A percentile compares a stretch with the other conserved stretches of the same genome.
Evolutionary conservation across 495 filamentous ascomycete species (phyloP).

Genomic region (Arthonia radiata): DNA sequence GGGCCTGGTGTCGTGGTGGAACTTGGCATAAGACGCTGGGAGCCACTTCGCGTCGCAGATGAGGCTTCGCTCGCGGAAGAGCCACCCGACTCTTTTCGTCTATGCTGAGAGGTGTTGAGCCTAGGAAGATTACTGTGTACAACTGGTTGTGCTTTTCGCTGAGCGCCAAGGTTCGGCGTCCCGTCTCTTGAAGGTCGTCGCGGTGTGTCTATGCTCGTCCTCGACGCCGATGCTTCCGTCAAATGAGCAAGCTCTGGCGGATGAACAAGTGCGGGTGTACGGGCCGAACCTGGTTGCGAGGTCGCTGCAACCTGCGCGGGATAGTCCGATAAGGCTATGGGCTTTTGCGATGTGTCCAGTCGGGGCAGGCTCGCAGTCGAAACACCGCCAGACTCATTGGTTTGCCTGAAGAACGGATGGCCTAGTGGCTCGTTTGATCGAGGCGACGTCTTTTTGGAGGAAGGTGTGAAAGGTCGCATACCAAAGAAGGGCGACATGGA

Average conservation of each 20-base stretch:
- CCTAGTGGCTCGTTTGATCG: conserved; percentile 36
- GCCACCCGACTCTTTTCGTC: conserved; percentile 19
- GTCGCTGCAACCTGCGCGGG: conserved; percentile 1
- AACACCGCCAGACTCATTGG: conserved; percentile 45
- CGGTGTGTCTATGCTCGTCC: conserved; percentile 3
- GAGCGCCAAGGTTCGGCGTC: conserved; percentile 36
- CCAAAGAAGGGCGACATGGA: too few species aligned
- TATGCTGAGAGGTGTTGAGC: conserved; percentile 20
- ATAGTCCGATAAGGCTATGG: conserved; percentile 10
- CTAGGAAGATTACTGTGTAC: conserved; percentile 51
- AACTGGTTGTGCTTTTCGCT: conserved; percentile 35
- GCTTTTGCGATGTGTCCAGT: conserved; percentile 27
- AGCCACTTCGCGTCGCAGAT: conserved; percentile 5
- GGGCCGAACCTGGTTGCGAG: conserved; percentile 1
- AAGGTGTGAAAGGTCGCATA: too few species aligned
- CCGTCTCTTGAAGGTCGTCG: conserved; percentile 31
- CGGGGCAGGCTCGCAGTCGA: conserved; percentile 20
- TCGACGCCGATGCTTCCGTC: conserved; percentile 7
- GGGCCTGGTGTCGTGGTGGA: conserved; percentile 8
- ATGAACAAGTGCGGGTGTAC: conserved; percentile 5
- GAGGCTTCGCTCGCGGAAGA: conserved; percentile 3
- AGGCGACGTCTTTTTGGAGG: conserved; percentile 29
- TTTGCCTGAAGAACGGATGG: too few species aligned
- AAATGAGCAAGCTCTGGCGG: conserved; percentile 19
- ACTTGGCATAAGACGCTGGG: conserved; percentile 2